Evolutionary conservation across 805 yeast species (phyloP).

Genomic region (Pichia nanzhaoensis): DNA sequence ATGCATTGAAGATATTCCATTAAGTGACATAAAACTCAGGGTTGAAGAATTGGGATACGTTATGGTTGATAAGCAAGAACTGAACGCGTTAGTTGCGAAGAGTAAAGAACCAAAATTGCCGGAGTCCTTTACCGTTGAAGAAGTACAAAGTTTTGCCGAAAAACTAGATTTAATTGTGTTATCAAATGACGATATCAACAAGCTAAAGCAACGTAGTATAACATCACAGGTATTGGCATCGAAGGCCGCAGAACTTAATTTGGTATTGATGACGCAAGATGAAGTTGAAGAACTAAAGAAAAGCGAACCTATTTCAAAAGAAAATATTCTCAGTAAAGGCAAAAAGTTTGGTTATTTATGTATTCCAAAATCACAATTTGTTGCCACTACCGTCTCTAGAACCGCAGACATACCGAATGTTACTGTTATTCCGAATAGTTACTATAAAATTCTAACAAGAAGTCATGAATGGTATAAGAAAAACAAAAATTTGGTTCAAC

Average conservation of each 20-base stretch:
- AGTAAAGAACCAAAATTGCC: constrained; percentile 7
- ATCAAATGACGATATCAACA: constrained; percentile 28
- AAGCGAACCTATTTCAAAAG: constrained; percentile 11
- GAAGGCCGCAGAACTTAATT: constrained; percentile 37
- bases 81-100: constrained; percentile 11
- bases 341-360: constrained; percentile 42
- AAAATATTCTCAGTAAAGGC: constrained; percentile 35
- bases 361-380: constrained; percentile 51
- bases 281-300: constrained; percentile 19
- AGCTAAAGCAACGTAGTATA: constrained; percentile 24
- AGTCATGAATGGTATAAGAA: constrained; percentile 32
- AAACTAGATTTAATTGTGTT: constrained; percentile 31
- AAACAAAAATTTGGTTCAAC: constrained; percentile 9
- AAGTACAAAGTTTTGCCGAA: constrained; percentile 16
- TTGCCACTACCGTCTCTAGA: constrained; percentile 56
- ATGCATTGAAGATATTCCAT: constrained; percentile 14
- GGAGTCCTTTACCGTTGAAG: constrained; percentile 11
- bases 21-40: constrained; percentile 9
- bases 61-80: constrained; percentile 12
- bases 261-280: constrained; percentile 28
- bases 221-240: constrained; percentile 29
- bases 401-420: constrained; percentile 50
- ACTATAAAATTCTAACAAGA: constrained; percentile 51
- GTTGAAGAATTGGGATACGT: constrained; percentile 19
- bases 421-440: constrained; percentile 57